Base-by-base conservation (phyloP, 2,329 filamentous ascomycete species). In the Xylaria hypoxylon region DNA sequence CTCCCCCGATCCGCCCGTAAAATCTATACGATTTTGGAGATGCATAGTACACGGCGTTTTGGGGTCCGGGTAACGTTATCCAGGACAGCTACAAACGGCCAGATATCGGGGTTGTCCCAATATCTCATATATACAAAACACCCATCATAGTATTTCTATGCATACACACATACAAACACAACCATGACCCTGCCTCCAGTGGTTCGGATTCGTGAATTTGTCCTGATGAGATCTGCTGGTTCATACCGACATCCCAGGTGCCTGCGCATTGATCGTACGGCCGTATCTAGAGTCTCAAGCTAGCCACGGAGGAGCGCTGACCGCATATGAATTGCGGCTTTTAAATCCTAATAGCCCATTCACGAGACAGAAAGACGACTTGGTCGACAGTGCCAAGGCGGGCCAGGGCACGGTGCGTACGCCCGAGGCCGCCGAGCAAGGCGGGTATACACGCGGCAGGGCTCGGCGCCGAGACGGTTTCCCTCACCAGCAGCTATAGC, bases 391-490 rank as follows among this genome's bases (percentile, higher is more conserved):
- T 13, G 47, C 38, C 50, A 44, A 60, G 31, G 42, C 42, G 40
- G 56, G 35, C 31, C 56, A 60, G 52, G 58, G n/a, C 15, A 26
- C 52, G 31, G 45, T 3, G 28, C 44, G 19, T 51, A 33, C 19
- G 13, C 35, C 48, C 40, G 48, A 59, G 55, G 10, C 56, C 15
- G 40, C 62, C 50, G 57, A 51, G 15, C 35, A 19, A 61, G 62
- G 33, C 33, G 50, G 26, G 31, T 50, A 33, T 52, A 2, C 19
- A 28, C 44, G 56, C 50, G 44, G 45, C 63, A 53, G 6, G 58
- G 52, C 63, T 62, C 57, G 62, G 63, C 59, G 58, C 66, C 64
- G 56, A 67, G 50, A 35, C 51, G 47, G 26, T 26, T 38, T 35
- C 26, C 45, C 28, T 19, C 11, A 3, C 8, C 8, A 11, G 11